Percentiles rank a stretch among this genome's conserved stretches.
phyloP scores from a whole-genome alignment of 169 alveolate genomes.

The Sarcocystis neurona region DNA sequence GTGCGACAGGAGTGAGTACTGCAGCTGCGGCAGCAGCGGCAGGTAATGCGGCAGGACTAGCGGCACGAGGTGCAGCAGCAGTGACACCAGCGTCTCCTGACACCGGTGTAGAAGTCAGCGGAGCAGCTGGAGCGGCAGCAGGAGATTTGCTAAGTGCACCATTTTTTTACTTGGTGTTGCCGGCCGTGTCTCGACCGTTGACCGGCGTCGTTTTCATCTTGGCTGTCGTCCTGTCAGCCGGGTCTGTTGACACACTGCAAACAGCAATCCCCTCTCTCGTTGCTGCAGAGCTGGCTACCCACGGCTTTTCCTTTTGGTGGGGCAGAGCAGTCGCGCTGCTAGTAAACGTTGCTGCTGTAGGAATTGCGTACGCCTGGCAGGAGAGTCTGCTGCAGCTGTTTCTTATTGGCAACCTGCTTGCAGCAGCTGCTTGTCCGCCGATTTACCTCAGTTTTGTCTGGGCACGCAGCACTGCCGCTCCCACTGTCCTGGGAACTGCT shows the following conservation, averaged over 20 bases:
- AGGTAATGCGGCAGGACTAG: background rate
- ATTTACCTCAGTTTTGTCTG: slow-evolving; percentile 8
- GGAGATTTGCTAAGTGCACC: background rate
- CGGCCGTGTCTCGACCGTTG: background rate
- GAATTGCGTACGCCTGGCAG: background rate
- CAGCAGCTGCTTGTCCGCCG: slow-evolving; percentile 9
- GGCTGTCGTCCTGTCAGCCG: background rate
- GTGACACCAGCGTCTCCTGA: no score
- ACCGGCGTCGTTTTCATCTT: background rate
- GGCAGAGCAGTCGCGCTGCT: background rate
- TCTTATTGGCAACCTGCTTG: slow-evolving; percentile 27
- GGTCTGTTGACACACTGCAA: slow-evolving; percentile 15
- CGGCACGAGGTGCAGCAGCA: no score
- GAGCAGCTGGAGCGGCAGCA: no score
- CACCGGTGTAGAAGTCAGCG: background rate
- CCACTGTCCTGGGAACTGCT: background rate
- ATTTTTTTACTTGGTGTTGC: slow-evolving; percentile 4
- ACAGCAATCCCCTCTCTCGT: slow-evolving; percentile 7
- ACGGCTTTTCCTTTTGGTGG: slow-evolving; percentile 3
- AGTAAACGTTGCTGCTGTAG: slow-evolving; percentile 22
- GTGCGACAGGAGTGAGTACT: no score
- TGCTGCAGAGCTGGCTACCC: background rate
- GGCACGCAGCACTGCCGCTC: background rate
- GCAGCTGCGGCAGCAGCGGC: background rate
- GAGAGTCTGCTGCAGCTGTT: background rate